Conservation (phyloP, 139 green algal genomes). For the Chlamydomonas asymmetrica region DNA sequence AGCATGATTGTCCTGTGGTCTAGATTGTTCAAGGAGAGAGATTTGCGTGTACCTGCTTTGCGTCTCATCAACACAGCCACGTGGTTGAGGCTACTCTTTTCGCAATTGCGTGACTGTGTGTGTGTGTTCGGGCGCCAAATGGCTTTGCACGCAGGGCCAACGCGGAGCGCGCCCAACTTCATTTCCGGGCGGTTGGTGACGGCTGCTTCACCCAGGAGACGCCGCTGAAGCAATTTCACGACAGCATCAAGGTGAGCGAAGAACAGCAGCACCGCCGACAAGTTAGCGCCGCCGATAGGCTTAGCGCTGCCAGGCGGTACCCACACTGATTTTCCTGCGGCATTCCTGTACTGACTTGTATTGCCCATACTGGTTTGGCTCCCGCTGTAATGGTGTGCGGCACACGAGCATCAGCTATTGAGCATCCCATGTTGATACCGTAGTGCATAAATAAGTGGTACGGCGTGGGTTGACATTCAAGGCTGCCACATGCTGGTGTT, state of each 20-base stretch:
- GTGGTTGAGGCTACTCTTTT: too few species aligned
- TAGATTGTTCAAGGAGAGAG: too few species aligned
- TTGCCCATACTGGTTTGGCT: not conserved
- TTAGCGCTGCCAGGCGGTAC: not conserved
- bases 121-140: too few species aligned
- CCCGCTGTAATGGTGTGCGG: not conserved
- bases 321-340: not conserved
- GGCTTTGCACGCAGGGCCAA: too few species aligned
- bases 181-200: not conserved
- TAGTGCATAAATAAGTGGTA: not conserved
- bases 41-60: too few species aligned
- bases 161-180: constrained; percentile 8
- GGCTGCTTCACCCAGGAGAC: constrained; percentile 10
- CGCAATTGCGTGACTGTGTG: too few species aligned
- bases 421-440: not conserved
- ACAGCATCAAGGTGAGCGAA: not conserved
- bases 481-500: not conserved
- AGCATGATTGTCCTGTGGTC: too few species aligned
- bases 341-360: not conserved
- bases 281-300: not conserved
- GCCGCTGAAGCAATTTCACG: constrained; percentile 1
- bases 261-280: not conserved
- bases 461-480: not conserved
- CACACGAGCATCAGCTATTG: too few species aligned
- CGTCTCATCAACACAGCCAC: too few species aligned